phyloP scores from a whole-genome alignment of 192 early-diverging fungal genomes.

The Coemansia sp. region DNA sequence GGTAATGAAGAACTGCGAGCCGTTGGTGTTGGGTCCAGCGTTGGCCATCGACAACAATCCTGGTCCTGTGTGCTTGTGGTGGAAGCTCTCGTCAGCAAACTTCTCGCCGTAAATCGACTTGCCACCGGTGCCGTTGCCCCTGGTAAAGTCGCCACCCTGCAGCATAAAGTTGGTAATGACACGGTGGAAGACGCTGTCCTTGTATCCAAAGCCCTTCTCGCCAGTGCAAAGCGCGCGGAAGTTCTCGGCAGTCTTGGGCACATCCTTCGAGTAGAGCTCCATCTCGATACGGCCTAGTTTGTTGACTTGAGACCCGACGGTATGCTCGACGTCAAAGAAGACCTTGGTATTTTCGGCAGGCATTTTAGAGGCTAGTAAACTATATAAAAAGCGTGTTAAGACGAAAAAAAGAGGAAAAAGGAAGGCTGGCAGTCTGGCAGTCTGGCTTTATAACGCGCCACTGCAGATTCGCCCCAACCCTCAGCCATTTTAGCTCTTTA shows the following conservation, averaged over 20 bases:
- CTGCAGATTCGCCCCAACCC: neutral
- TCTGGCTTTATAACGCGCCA: neutral
- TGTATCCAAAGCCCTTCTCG: constrained; percentile 61
- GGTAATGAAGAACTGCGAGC: constrained; percentile 86
- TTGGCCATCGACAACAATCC: constrained; percentile 83
- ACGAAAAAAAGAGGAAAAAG: neutral
- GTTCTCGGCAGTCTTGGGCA: constrained; percentile 97
- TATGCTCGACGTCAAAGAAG: constrained; percentile 54
- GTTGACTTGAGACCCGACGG: neutral
- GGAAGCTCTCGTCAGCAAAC: constrained; percentile 81
- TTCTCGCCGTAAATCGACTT: constrained; percentile 82
- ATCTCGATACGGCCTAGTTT: constrained; percentile 37
- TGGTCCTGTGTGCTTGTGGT: constrained; percentile 67
- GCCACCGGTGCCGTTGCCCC: constrained; percentile 80
- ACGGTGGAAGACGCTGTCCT: constrained; percentile 86
- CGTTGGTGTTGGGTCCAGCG: constrained; percentile 75
- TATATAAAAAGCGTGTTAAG: neutral
- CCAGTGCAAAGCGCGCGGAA: constrained; percentile 74
- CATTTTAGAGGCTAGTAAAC: constrained; percentile 6
- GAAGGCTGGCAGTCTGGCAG: neutral
- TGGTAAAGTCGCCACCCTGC: constrained; percentile 89
- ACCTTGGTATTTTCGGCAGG: constrained; percentile 16
- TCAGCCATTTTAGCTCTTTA: neutral
- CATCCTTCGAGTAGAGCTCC: constrained; percentile 70
- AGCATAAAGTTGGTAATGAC: constrained; percentile 88